Conservation (phyloP, 345 rosid species). For the Lenwebbia sp. region DNA sequence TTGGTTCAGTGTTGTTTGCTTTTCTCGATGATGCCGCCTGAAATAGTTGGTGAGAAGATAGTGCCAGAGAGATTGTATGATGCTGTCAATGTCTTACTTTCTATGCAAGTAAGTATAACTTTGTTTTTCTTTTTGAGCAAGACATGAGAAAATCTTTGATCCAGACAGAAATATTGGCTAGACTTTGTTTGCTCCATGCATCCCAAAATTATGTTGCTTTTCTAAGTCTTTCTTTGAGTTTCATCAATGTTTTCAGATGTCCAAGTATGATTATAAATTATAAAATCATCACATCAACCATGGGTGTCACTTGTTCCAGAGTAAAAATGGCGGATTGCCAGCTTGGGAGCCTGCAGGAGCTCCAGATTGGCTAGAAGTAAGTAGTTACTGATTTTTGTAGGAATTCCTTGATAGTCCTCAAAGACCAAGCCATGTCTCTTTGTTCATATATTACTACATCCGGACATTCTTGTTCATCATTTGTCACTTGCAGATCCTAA, state of each 20-base stretch:
- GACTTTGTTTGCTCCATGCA: not conserved
- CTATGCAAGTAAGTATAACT: conserved; percentile 26
- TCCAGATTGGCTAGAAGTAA: conserved; percentile 40
- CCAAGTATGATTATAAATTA: not conserved
- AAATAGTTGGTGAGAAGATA: conserved; percentile 34
- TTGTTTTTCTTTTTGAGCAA: not conserved
- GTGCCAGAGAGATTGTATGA: conserved; percentile 29
- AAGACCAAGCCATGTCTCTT: not conserved
- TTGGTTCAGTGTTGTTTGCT: conserved; percentile 24
- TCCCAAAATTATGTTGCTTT: not conserved
- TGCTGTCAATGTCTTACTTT: conserved; percentile 38
- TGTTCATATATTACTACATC: not conserved
- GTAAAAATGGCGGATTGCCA: conserved; percentile 42
- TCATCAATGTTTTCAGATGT: no score
- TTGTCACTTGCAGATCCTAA: conserved; percentile 26
- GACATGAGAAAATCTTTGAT: not conserved
- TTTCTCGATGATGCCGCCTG: conserved; percentile 27
- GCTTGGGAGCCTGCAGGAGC: conserved; percentile 57
- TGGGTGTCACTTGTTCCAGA: conserved; percentile 13
- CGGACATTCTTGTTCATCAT: not conserved
- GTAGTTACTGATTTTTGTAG: conserved; percentile 2
- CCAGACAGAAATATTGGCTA: no score
- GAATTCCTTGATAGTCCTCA: not conserved
- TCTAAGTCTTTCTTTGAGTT: not conserved
- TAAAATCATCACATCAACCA: not conserved